These are phyloP conservation scores for Erythrophleum fordii DNA, from an alignment of 306 rosid genomes.

Conservation along the genomic window DNA sequence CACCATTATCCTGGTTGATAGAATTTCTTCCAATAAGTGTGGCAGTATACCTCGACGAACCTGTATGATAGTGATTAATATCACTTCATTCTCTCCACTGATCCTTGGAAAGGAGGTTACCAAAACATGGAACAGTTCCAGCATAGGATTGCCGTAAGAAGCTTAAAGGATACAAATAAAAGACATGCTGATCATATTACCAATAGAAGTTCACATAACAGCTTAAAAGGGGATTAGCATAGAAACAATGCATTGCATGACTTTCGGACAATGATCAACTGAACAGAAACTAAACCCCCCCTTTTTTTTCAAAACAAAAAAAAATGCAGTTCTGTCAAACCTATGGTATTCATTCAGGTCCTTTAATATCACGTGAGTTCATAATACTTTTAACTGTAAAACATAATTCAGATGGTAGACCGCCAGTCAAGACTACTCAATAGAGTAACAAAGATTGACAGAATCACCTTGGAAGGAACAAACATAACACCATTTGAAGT, in stretches of 20 bases:
- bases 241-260: not conserved
- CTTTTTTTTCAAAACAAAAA: not conserved
- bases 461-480: constrained; percentile 77
- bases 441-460: constrained; percentile 11
- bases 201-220: not conserved
- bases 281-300: constrained; percentile 21
- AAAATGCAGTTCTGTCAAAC: not conserved
- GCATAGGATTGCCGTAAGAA: not conserved
- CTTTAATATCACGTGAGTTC: constrained; percentile 16
- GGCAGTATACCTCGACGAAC: constrained; percentile 87
- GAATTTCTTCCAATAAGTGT: constrained; percentile 86
- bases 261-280: not conserved
- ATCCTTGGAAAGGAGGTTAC: not conserved
- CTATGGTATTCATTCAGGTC: constrained; percentile 21
- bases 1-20: constrained; percentile 94
- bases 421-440: not conserved
- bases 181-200: not conserved
- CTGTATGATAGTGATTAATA: constrained; percentile 50
- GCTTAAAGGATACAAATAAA: not conserved
- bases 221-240: not conserved
- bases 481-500: constrained; percentile 97
- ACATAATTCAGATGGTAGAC: not conserved
- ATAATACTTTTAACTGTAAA: not conserved
- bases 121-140: not conserved
- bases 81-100: constrained; percentile 31